Evolutionary conservation across 352 stramenopile genomes (phyloP), one percentile per base, ranked within the genome.

Genomic region (Globisporangium emineosum): DNA sequence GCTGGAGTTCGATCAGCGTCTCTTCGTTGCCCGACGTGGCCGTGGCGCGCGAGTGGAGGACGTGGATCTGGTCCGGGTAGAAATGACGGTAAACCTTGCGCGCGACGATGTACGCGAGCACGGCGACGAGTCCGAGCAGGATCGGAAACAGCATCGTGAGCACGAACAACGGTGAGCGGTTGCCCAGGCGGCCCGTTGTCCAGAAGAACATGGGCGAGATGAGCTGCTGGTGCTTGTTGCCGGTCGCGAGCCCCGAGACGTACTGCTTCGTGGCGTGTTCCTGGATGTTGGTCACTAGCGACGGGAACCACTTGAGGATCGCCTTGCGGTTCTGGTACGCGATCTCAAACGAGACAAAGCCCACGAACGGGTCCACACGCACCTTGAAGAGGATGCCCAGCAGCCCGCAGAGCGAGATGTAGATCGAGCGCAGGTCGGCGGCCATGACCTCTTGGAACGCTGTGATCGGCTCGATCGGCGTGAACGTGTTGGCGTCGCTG

Each of bases 351-450:
- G 53, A 47, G 30, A 59, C 19, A 27, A 59, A 59, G 32, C 53
- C 53, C 53, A 49, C 17, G 12, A 52, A 52, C 8, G 45, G 61
- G 23, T 66, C 61, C 30, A 66, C n/a, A 40, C 61, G 61, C 30
- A 43, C 52, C n/a, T 40, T 37, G 19, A 54, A 53, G 52, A 60
- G 13, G 23, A 33, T 54, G 19, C 61, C 61, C 19, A 43, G 35
- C 35, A 43, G 35, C 19, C 35, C 35, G 13, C 35, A 43, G 35
- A 43, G 35, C 9, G 35, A n/a, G 35, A 43, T 43, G 35, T 43
- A 43, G 35, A 83, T 7, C 0, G 70, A 49, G 15, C 81, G 40
- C n/a, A 86, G 40, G 49, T 83, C 77, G 0, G 71, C 68, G 12
- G 67, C 49, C 8, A 72, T 65, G 15, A 83, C 54, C 19, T 43